Conservation (phyloP, 2,329 filamentous ascomycete species). For the Lasiodiplodia sp. region DNA sequence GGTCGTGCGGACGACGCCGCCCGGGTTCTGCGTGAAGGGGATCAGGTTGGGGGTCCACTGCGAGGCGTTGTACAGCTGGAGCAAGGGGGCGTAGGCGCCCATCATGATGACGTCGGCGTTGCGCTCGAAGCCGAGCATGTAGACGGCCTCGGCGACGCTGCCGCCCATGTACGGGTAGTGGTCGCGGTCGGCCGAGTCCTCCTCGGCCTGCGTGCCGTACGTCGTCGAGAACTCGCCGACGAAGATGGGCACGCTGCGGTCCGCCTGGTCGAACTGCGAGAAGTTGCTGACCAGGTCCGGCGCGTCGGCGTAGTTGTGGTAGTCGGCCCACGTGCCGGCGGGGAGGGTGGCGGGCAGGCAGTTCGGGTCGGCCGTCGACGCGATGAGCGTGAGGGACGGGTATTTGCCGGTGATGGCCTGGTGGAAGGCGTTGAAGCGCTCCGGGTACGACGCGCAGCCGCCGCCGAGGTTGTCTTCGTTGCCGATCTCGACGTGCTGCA, state of each 20-base stretch:
- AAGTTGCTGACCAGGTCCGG: constrained; percentile 59
- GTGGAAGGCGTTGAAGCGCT: constrained; percentile 67
- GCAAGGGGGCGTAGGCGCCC: constrained; percentile 24
- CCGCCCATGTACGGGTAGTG: constrained; percentile 43
- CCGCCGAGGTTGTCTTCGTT: constrained; percentile 71
- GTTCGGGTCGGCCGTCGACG: constrained; percentile 50
- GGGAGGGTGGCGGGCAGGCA: constrained; percentile 32
- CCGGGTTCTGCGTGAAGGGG: constrained; percentile 11
- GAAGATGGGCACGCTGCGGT: constrained; percentile 20
- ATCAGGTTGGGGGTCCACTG: constrained; percentile 28
- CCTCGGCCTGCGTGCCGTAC: neutral
- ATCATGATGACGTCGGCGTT: constrained; percentile 63
- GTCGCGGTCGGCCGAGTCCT: neutral
- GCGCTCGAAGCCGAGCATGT: constrained; percentile 69
- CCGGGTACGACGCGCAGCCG: constrained; percentile 47
- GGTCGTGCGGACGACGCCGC: constrained; percentile 8
- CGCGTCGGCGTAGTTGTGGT: constrained; percentile 52
- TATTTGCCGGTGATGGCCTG: constrained; percentile 65
- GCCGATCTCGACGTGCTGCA: constrained; percentile 70
- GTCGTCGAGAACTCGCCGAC: constrained; percentile 27
- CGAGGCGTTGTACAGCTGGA: constrained; percentile 27
- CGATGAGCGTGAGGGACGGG: constrained; percentile 65
- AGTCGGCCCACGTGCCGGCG: constrained; percentile 53
- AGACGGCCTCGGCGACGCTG: constrained; percentile 70
- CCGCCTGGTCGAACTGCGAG: constrained; percentile 46